phyloP scores from a whole-genome alignment of 176 grass and related monocot genomes.

The Dactylis glomerata region DNA sequence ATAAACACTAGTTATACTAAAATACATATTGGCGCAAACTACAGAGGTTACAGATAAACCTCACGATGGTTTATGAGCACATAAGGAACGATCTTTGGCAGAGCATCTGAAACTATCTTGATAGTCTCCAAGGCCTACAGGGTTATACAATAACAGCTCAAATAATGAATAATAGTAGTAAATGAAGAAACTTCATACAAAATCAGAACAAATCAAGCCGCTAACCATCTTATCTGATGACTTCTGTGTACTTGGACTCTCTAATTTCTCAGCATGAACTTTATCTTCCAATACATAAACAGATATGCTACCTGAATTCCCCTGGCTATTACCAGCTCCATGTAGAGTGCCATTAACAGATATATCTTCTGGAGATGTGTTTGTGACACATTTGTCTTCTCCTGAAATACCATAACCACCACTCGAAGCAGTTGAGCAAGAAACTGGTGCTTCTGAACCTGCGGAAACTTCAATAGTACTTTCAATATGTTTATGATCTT shows the following conservation, averaged over 20 bases:
- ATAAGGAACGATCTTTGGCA: slow-evolving; percentile 97
- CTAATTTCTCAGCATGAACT: slow-evolving; percentile 46
- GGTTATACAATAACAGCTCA: slow-evolving; percentile 16
- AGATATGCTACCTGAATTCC: slow-evolving; percentile 36
- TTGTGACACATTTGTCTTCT: slow-evolving; percentile 27
- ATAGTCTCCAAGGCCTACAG: slow-evolving; percentile 89
- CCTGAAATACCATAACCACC: slow-evolving; percentile 30
- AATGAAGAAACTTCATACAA: slow-evolving; percentile 3
- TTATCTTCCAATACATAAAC: slow-evolving; percentile 43
- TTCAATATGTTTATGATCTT: slow-evolving; percentile 29
- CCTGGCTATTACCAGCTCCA: slow-evolving; percentile 42
- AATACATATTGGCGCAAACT: slow-evolving; percentile 33
- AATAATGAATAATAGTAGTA: slow-evolving; percentile 1
- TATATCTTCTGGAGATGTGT: slow-evolving; percentile 9
- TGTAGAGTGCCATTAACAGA: slow-evolving; percentile 32
- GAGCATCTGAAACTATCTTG: slow-evolving; percentile 93
- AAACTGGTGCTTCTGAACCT: slow-evolving; percentile 37
- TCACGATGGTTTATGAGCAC: slow-evolving; percentile 99
- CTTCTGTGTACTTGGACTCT: slow-evolving; percentile 65
- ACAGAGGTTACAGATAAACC: slow-evolving; percentile 60
- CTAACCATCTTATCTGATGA: slow-evolving; percentile 78
- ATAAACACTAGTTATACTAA: slow-evolving; percentile 31
- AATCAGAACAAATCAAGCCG: slow-evolving; percentile 20
- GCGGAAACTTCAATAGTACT: slow-evolving; percentile 20
- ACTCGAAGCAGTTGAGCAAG: slow-evolving; percentile 26